Base-by-base conservation (phyloP, 225 moss, liverwort and hornwort genomes). In the Polytrichum formosum region DNA sequence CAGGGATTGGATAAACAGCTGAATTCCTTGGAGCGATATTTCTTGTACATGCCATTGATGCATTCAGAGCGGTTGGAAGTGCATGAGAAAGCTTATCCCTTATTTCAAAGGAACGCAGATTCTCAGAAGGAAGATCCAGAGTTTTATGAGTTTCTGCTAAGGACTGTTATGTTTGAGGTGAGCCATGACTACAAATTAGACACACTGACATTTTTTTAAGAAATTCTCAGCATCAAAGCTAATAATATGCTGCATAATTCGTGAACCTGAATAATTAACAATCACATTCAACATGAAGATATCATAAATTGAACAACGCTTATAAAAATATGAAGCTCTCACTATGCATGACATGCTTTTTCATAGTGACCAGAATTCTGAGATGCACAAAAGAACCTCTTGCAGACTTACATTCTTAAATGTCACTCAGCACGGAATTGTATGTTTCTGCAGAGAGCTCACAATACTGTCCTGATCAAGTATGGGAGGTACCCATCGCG, bases 401-500 rank as follows among this genome's bases (percentile, higher is more conserved):
- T 66, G 23, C 5, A 23, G 25, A 25, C 26, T 25, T 29, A 8
- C 5, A 33, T 28, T 27, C 61, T 29, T 23, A 54, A 30, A 35
- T 35, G 6, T 28, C 28, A 9, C n/a, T 71, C 21, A 17, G 23
- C 5, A 58, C 23, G 30, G 30, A 30, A 16, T 3, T 54, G 22
- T 23, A 18, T 67, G 72, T 17, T 20, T 31, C 62, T 80, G 80
- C 87, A 94, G 94, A 65, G 72, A 53, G 85, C 87, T 31, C 91
- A 94, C 56, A 53, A 4, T 22, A 72, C 69, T n/a, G 73, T 92
- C 18, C 25, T 92, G 74, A 68, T 68, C 53, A 80, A 83, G 76
- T 91, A 84, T 69, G 90, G 94, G 56, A 80, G 94, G 70, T 94
- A 87, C 71, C 94, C 94, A 4, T 80, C 85, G 16, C 81, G 94